phyloP scores from a whole-genome alignment of 148 eudicot species.

The Heliamphora exappendiculata region DNA sequence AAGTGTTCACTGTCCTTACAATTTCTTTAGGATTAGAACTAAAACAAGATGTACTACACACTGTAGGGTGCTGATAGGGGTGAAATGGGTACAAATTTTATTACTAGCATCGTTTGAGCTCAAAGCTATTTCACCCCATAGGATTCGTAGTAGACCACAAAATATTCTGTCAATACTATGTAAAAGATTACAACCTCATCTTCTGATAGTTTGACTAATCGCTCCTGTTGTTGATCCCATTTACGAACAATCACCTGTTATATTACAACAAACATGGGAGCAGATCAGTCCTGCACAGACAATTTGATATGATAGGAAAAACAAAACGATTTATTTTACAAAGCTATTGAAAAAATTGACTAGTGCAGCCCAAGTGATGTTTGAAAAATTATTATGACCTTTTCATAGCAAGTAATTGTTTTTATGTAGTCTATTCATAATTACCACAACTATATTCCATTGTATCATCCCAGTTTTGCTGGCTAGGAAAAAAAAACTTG shows the following conservation, averaged over 20 bases:
- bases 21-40: background rate
- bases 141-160: background rate
- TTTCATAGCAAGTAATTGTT: background rate
- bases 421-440: background rate
- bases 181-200: slow-evolving; percentile 58
- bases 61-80: background rate
- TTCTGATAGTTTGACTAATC: slow-evolving; percentile 54
- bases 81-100: background rate
- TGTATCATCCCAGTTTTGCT: background rate
- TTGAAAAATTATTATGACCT: background rate
- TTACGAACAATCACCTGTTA: slow-evolving; percentile 71
- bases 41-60: background rate
- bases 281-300: slow-evolving; percentile 1
- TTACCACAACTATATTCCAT: background rate
- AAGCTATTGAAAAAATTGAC: background rate
- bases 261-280: slow-evolving; percentile 15
- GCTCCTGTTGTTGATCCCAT: slow-evolving; percentile 74
- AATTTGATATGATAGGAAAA: background rate
- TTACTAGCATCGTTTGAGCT: background rate
- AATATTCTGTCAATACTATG: background rate
- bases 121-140: background rate
- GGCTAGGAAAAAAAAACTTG: background rate
- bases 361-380: background rate
- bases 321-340: background rate
- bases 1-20: too few relatives aligned